Evolutionary conservation across 805 yeast genomes (phyloP).

Genomic region (Saccharomycopsis synnaedendra): DNA sequence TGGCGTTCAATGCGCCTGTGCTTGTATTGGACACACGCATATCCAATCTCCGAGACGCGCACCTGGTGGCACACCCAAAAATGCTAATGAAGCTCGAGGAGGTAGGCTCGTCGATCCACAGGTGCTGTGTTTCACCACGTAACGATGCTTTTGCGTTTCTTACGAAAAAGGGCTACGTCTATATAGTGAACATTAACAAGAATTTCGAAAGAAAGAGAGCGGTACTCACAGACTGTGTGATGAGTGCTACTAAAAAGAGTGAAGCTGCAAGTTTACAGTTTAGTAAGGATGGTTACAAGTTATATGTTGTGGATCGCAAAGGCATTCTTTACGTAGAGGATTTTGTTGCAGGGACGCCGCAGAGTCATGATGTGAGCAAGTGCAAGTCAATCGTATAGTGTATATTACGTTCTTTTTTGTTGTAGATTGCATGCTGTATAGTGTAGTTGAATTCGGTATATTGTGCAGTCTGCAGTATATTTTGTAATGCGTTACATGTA

Average conservation of each 20-base stretch:
- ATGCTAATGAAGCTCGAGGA: slow-evolving; percentile 59
- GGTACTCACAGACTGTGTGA: slow-evolving; percentile 65
- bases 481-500: too few relatives aligned
- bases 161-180: slow-evolving; percentile 69
- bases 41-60: slow-evolving; percentile 28
- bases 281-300: slow-evolving; percentile 70
- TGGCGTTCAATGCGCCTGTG: slow-evolving; percentile 55
- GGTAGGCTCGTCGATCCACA: slow-evolving; percentile 70
- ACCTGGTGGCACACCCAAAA: slow-evolving; percentile 40
- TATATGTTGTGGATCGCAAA: slow-evolving; percentile 69
- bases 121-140: slow-evolving; percentile 66
- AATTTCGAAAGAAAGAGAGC: slow-evolving; percentile 39
- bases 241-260: slow-evolving; percentile 56
- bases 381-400: slow-evolving; percentile 9
- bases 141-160: slow-evolving; percentile 79
- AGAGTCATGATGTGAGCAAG: slow-evolving; percentile 48
- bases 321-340: slow-evolving; percentile 74
- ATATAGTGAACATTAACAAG: slow-evolving; percentile 38
- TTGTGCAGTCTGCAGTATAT: not conserved
- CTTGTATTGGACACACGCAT: slow-evolving; percentile 56
- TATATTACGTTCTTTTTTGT: not conserved
- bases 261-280: slow-evolving; percentile 76
- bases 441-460: not conserved
- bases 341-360: slow-evolving; percentile 78
- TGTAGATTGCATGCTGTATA: not conserved